phyloP scores from a whole-genome alignment of 2,329 filamentous ascomycete species.

The Claviceps paspali region DNA sequence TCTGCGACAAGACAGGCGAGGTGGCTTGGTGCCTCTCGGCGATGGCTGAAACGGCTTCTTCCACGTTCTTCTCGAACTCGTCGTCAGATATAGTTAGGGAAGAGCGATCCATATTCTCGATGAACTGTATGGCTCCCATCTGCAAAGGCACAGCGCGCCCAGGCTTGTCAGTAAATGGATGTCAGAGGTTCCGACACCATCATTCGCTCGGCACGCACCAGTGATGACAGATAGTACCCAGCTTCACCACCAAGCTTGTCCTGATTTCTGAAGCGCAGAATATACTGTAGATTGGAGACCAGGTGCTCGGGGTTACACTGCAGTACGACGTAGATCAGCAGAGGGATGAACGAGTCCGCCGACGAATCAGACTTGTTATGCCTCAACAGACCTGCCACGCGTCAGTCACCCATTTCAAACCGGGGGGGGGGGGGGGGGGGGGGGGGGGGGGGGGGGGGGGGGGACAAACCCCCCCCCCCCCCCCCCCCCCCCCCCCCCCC shows the following conservation, averaged over 20 bases:
- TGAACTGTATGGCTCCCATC: slow-evolving; percentile 91
- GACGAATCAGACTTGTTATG: slow-evolving; percentile 90
- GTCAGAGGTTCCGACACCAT: neutral
- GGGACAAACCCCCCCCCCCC: no score
- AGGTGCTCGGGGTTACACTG: slow-evolving; percentile 90
- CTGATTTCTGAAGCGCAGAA: slow-evolving; percentile 89
- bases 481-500: no score
- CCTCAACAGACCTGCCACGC: slow-evolving; percentile 55
- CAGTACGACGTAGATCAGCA: slow-evolving; percentile 90
- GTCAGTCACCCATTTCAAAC: no score
- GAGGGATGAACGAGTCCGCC: slow-evolving; percentile 86
- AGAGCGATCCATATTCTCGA: slow-evolving; percentile 90
- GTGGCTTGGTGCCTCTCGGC: slow-evolving; percentile 65
- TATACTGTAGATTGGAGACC: slow-evolving; percentile 96
- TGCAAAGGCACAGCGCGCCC: no score
- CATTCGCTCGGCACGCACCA: slow-evolving; percentile 31
- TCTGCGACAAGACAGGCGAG: slow-evolving; percentile 28
- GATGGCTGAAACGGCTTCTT: slow-evolving; percentile 87
- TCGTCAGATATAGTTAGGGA: slow-evolving; percentile 86
- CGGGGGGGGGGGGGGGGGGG: no score
- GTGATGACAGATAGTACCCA: slow-evolving; percentile 90
- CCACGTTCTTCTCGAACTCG: slow-evolving; percentile 93
- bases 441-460: no score
- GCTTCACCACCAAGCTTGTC: slow-evolving; percentile 96
- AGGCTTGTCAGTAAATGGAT: neutral